Conservation (phyloP, 2,329 filamentous ascomycete species). For the Curvularia eragrostidis region DNA sequence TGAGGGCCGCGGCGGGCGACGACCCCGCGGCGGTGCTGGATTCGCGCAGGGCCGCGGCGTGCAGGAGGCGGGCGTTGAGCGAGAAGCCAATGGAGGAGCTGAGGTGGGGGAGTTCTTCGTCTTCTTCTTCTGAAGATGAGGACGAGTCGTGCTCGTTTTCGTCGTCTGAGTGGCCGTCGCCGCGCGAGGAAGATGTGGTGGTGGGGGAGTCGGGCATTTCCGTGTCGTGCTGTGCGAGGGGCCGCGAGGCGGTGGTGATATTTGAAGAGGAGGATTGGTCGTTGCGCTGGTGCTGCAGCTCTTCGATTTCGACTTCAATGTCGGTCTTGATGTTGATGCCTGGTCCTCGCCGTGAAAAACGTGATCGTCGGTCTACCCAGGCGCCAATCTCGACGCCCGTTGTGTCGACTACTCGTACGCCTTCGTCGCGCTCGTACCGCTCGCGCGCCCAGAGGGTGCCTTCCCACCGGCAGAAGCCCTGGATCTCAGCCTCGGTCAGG, state of each 20-base stretch:
- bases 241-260: background rate
- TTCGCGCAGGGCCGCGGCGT: slow-evolving; percentile 68
- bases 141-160: slow-evolving; percentile 9
- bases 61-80: slow-evolving; percentile 68
- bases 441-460: slow-evolving; percentile 84
- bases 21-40: slow-evolving; percentile 50
- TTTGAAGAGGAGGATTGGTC: background rate
- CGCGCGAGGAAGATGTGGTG: background rate
- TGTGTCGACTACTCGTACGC: slow-evolving; percentile 72
- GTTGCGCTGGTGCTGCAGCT: slow-evolving; percentile 18
- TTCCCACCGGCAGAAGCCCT: slow-evolving; percentile 78
- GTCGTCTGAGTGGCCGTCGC: slow-evolving; percentile 3
- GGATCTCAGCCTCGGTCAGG: slow-evolving; percentile 73
- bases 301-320: slow-evolving; percentile 51
- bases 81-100: slow-evolving; percentile 64
- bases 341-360: slow-evolving; percentile 1
- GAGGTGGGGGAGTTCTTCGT: slow-evolving; percentile 15
- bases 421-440: slow-evolving; percentile 77
- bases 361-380: slow-evolving; percentile 58
- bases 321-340: slow-evolving; percentile 53
- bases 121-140: slow-evolving; percentile 3
- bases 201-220: slow-evolving; percentile 19
- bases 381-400: slow-evolving; percentile 71
- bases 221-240: slow-evolving; percentile 8
- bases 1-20: slow-evolving; percentile 49